Evolutionary conservation across 805 yeast species (phyloP).

Genomic region (Tetrapisispora phaffii): DNA sequence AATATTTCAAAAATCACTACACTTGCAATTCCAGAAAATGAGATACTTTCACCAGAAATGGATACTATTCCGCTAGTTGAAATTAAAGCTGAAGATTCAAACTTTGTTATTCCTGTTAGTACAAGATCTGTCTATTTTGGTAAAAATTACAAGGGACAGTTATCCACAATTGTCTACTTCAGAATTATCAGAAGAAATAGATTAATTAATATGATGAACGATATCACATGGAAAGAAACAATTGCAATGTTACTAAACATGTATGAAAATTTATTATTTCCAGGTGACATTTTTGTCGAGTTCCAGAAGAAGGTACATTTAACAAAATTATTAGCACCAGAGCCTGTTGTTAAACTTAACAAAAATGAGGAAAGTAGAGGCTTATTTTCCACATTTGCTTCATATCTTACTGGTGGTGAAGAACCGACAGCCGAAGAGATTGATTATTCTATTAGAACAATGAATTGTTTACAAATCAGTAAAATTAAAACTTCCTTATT

Average conservation of each 20-base stretch:
- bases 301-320: slow-evolving; percentile 50
- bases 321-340: slow-evolving; percentile 44
- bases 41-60: slow-evolving; percentile 3
- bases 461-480: slow-evolving; percentile 72
- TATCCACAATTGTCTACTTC: slow-evolving; percentile 76
- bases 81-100: slow-evolving; percentile 40
- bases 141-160: slow-evolving; percentile 78
- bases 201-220: slow-evolving; percentile 30
- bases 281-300: slow-evolving; percentile 50
- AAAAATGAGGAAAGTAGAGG: slow-evolving; percentile 61
- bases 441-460: slow-evolving; percentile 68
- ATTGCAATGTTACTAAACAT: slow-evolving; percentile 53
- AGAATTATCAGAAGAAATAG: slow-evolving; percentile 54
- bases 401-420: slow-evolving; percentile 83
- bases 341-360: slow-evolving; percentile 55
- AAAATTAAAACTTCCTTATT: slow-evolving; percentile 46
- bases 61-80: slow-evolving; percentile 32
- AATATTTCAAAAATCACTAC: slow-evolving; percentile 62
- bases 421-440: slow-evolving; percentile 94
- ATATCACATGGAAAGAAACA: slow-evolving; percentile 48
- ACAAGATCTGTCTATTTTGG: slow-evolving; percentile 78
- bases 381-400: slow-evolving; percentile 75
- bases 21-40: slow-evolving; percentile 33
- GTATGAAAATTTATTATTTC: slow-evolving; percentile 59
- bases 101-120: slow-evolving; percentile 56